Conservation (phyloP, 2,329 filamentous ascomycete species). For the Purpureocillium takamizusanense region DNA sequence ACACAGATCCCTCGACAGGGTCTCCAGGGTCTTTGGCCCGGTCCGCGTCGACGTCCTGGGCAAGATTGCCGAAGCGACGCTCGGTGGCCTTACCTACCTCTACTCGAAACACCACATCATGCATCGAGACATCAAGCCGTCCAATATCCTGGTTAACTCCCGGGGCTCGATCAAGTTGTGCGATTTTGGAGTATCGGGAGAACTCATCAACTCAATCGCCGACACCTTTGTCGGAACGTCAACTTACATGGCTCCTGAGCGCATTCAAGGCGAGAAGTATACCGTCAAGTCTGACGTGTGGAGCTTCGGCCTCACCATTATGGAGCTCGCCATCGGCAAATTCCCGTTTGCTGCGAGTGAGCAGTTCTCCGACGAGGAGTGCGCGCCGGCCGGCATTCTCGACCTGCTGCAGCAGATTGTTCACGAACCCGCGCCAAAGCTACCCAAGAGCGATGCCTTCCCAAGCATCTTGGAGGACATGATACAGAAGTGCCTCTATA, state of each 20-base stretch:
- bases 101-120: slow-evolving; percentile 96
- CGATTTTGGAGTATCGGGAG: slow-evolving; percentile 97
- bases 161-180: slow-evolving; percentile 92
- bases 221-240: slow-evolving; percentile 98
- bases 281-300: slow-evolving; percentile 98
- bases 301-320: slow-evolving; percentile 91
- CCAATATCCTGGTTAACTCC: slow-evolving; percentile 94
- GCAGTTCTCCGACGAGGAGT: slow-evolving; percentile 62
- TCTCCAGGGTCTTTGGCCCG: slow-evolving; percentile 90
- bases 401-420: slow-evolving; percentile 97
- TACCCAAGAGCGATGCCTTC: slow-evolving; percentile 97
- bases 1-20: slow-evolving; percentile 75
- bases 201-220: slow-evolving; percentile 94
- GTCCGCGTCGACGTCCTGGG: slow-evolving; percentile 93
- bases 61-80: slow-evolving; percentile 92
- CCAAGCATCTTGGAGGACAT: slow-evolving; percentile 91
- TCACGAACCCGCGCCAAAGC: slow-evolving; percentile 83
- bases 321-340: slow-evolving; percentile 95
- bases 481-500: slow-evolving; percentile 90
- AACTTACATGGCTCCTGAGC: slow-evolving; percentile 98
- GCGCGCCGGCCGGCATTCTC: slow-evolving; percentile 85
- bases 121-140: slow-evolving; percentile 98
- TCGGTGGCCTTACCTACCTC: slow-evolving; percentile 88
- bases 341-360: slow-evolving; percentile 83
- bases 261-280: slow-evolving; percentile 94